Base-by-base conservation (phyloP, 2,329 filamentous ascomycete species). In the Paracamarosporium sp. region DNA sequence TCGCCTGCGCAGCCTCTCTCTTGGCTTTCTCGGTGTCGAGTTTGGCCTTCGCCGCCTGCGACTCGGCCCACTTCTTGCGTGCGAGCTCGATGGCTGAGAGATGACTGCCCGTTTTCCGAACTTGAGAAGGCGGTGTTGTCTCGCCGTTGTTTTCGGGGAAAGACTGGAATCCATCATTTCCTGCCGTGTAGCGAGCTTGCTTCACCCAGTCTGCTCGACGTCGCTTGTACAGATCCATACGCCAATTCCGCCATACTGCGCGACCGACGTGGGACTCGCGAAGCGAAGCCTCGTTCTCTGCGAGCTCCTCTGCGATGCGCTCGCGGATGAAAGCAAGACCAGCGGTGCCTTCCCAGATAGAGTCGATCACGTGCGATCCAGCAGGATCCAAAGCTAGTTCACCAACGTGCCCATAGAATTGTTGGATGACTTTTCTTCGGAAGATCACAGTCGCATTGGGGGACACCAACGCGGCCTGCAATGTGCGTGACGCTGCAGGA, bases 231-330 rank as follows among this genome's bases (percentile, higher is more conserved):
- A 89, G 75, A 74, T 92, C 89, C 85, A 91, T 88, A 33, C 82
- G 84, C 89, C 89, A 92, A 68, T 91, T 91, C 62, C 86, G 82
- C 88, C 88, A 91, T 11, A 91, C 88, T 3, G 86, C 87, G 31
- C 88, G 80, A 1, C 89, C 89, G 22, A 86, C 82, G 33, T 83
- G 85, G 1, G 85, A 88, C 56, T 90, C 87, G n/a, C 88, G 82
- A 17, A 91, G 74, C 0, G 77, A 67, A n/a, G 79, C 73, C 69
- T 91, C 89, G 55, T 85, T 82, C 53, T 83, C 79, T 0, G 82
- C 78, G 9, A 92, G 79, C 63, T 90, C 85, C 62, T 86, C 81
- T 2, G 88, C 88, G 58, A 91, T 83, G 41, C 86, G 82, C 73
- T 91, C 88, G 55, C 88, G 85, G 58, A 90, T 85, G 67, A 88